Base-by-base conservation (phyloP, 768 basidiomycete genomes). In the Sporobolomyces phaffii region DNA sequence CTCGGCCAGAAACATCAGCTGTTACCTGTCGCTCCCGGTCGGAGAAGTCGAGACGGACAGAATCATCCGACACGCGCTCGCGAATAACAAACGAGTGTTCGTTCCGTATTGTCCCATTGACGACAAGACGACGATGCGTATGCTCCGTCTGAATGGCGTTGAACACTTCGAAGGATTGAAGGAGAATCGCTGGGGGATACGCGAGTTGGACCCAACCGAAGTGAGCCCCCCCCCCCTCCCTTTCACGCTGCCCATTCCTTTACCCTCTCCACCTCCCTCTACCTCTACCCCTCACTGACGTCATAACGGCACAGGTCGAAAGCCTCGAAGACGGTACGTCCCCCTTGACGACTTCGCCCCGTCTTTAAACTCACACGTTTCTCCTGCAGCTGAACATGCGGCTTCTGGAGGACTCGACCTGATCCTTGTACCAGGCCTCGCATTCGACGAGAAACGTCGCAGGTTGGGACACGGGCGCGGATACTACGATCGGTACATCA, bases 401-500 rank as follows among this genome's bases (percentile, higher is more conserved):
- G 5, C 36, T 17, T 38, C 63, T 1, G 67, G 62, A 9, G 70
- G 70, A 10, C 63, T 72, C 24, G 70, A 72, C 61, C 41, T 72
- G n/a, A 54, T 72, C 28, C 51, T 72, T 26, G 63, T 72, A 15
- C 70, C 70, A 29, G 70, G 70, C 0, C 56, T 72, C 22, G 62
- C 65, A 1, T 72, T 72, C 43, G 70, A 72, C 51, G 26, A 17
- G 33, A 28, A 26, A 13, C 56, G 66, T 2, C 53, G 63, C 4
- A 47, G 70, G 10, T 50, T 72, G 3, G 70, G 70, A 0, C 70
- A 72, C 57, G 70, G 70, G 1, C 11, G 70, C 11, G 70, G 70
- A 0, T 72, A 72, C 58, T 72, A 72, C 63, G 70, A 72, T 47
- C 62, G 70, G 2, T 72, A 64, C 54, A 60, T 70, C 36, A 60